These are phyloP conservation scores for Fusarium denticulatum DNA, from an alignment of 2,329 filamentous ascomycete species.

Conservation along the genomic window DNA sequence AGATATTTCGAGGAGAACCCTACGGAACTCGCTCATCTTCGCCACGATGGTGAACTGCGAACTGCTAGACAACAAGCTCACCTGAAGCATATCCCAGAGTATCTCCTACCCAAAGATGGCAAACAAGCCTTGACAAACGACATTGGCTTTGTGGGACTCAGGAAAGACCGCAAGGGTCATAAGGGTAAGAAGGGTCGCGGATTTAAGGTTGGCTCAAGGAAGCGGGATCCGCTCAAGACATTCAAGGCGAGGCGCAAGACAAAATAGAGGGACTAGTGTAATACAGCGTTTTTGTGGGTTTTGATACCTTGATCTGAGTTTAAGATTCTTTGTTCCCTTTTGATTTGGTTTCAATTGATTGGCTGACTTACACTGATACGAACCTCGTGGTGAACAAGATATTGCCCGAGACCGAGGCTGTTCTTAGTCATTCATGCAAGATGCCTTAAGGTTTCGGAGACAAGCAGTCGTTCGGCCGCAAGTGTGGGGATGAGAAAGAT, in stretches of 20 bases:
- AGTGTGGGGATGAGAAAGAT: not conserved
- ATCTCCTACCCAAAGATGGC: constrained; percentile 82
- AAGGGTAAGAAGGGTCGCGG: constrained; percentile 57
- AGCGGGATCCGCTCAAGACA: constrained; percentile 86
- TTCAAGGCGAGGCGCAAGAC: constrained; percentile 74
- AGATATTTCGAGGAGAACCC: constrained; percentile 97
- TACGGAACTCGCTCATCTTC: constrained; percentile 83
- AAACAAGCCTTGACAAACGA: constrained; percentile 74
- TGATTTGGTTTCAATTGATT: not conserved
- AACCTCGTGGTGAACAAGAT: no score
- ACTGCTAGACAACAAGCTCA: constrained; percentile 87
- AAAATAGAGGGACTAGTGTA: constrained; percentile 40
- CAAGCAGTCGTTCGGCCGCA: constrained; percentile 21
- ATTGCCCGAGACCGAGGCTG: not conserved
- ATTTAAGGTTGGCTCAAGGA: constrained; percentile 67
- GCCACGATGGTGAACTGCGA: constrained; percentile 89
- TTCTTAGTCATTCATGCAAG: constrained; percentile 38
- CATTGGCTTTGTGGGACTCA: constrained; percentile 79
- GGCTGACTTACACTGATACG: not conserved
- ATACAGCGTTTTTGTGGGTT: constrained; percentile 23
- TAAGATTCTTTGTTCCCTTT: not conserved
- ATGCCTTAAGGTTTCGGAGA: constrained; percentile 10
- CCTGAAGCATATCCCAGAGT: constrained; percentile 93
- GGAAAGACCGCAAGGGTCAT: constrained; percentile 62
- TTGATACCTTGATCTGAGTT: constrained; percentile 35